Conservation (phyloP, 129 eudicot species). For the Flaveria trinervia region DNA sequence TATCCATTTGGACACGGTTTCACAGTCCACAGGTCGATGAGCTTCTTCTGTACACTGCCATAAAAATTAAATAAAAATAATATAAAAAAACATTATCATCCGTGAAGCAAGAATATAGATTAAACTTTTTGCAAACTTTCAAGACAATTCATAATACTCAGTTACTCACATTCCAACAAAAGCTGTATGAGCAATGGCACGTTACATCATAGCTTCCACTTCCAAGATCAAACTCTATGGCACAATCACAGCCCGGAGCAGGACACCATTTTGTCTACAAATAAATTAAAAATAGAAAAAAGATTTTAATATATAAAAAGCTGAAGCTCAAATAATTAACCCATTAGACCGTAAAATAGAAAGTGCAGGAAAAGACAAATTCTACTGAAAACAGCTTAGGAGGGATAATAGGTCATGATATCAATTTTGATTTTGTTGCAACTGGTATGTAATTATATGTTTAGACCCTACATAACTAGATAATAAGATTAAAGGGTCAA, state of each 20-base stretch:
- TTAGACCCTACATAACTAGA: background rate
- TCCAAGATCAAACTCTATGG: conserved; percentile 82
- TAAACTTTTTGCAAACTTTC: background rate
- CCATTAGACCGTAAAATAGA: background rate
- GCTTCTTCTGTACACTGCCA: conserved; percentile 95
- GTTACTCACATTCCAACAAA: conserved; percentile 99
- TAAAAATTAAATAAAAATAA: background rate
- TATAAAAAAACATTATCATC: background rate
- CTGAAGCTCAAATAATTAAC: background rate
- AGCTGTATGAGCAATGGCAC: conserved; percentile 85
- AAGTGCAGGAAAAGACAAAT: background rate
- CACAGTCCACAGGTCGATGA: conserved; percentile 99
- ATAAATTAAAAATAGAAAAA: background rate
- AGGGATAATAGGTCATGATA: background rate
- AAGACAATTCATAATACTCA: conserved; percentile 33
- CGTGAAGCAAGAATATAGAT: background rate
- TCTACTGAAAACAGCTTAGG: background rate
- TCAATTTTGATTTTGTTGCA: conserved; percentile 1
- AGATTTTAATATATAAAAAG: background rate
- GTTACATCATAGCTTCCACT: conserved; percentile 87
- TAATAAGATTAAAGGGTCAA: background rate
- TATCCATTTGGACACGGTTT: conserved; percentile 91
- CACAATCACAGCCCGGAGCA: conserved; percentile 95
- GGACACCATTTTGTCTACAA: conserved; percentile 97
- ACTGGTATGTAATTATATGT: background rate